Evolutionary conservation across 2,329 filamentous ascomycete species (phyloP).

Genomic region (Pleoardoris graminearum): DNA sequence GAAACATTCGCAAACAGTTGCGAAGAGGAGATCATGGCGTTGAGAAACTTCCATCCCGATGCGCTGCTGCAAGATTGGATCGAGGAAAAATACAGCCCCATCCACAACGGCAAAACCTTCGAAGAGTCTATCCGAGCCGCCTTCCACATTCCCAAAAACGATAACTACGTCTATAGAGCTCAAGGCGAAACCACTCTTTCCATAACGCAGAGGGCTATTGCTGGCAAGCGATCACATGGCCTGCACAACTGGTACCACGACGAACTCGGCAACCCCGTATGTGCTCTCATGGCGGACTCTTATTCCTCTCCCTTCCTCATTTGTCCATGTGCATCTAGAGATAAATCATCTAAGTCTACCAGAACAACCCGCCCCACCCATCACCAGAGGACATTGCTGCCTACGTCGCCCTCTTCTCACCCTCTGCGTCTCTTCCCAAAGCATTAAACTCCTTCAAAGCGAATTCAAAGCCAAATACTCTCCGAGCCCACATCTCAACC

Average conservation of each 20-base stretch:
- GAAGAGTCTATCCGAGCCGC: slow-evolving; percentile 51
- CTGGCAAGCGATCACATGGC: slow-evolving; percentile 50
- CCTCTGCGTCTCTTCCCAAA: slow-evolving; percentile 62
- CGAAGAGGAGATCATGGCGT: slow-evolving; percentile 23
- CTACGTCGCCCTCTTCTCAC: slow-evolving; percentile 68
- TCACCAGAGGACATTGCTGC: slow-evolving; percentile 61
- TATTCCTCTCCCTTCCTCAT: neutral
- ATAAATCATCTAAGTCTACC: neutral
- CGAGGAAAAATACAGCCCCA: slow-evolving; percentile 38
- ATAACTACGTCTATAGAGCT: slow-evolving; percentile 57
- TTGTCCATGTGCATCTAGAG: neutral
- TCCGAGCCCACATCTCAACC: slow-evolving; percentile 60
- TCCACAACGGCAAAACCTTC: slow-evolving; percentile 39
- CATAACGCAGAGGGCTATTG: slow-evolving; percentile 55
- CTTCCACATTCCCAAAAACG: slow-evolving; percentile 51
- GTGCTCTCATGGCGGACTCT: slow-evolving; percentile 6
- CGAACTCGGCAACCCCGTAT: slow-evolving; percentile 41
- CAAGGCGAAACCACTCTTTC: slow-evolving; percentile 55
- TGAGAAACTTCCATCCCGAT: slow-evolving; percentile 50
- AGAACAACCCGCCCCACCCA: slow-evolving; percentile 28
- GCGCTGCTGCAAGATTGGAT: slow-evolving; percentile 51
- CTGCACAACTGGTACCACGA: slow-evolving; percentile 58
- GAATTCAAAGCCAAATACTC: slow-evolving; percentile 67
- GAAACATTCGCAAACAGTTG: too few species aligned
- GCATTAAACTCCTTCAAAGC: slow-evolving; percentile 65